Conservation (phyloP, 148 eudicot genomes). For the Gaultheria prostrata region DNA sequence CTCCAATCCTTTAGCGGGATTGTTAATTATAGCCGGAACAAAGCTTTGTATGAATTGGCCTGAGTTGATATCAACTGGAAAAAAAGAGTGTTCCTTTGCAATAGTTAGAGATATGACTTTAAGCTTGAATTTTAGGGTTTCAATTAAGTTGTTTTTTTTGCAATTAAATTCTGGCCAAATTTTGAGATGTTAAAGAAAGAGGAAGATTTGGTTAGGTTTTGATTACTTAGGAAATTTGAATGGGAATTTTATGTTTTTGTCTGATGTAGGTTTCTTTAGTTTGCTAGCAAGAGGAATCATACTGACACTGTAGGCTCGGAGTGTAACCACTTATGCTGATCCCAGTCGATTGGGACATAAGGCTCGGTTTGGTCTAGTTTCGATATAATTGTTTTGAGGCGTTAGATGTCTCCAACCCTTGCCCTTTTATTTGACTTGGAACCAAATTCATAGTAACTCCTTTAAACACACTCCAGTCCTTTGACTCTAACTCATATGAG, state of each 20-base stretch:
- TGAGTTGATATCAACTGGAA: neutral
- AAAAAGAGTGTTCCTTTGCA: neutral
- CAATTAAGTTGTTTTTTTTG: neutral
- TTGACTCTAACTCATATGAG: neutral
- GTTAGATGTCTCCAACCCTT: neutral
- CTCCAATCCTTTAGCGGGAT: neutral
- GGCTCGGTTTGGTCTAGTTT: neutral
- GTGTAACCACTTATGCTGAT: neutral
- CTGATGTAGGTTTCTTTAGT: neutral
- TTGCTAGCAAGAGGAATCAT: neutral
- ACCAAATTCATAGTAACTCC: neutral
- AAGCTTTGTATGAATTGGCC: neutral
- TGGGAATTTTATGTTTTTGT: neutral
- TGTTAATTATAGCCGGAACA: neutral
- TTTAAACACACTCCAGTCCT: neutral
- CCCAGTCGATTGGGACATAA: neutral
- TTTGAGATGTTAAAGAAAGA: neutral
- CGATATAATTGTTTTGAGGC: neutral
- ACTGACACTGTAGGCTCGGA: neutral
- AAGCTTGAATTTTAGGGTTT: neutral
- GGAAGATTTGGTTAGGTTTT: neutral
- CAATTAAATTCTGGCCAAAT: neutral
- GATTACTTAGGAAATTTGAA: neutral
- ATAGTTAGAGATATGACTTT: neutral
- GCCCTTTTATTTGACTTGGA: neutral